Base-by-base conservation (phyloP, 192 early-diverging fungal genomes). In the Coemansia sp. region DNA sequence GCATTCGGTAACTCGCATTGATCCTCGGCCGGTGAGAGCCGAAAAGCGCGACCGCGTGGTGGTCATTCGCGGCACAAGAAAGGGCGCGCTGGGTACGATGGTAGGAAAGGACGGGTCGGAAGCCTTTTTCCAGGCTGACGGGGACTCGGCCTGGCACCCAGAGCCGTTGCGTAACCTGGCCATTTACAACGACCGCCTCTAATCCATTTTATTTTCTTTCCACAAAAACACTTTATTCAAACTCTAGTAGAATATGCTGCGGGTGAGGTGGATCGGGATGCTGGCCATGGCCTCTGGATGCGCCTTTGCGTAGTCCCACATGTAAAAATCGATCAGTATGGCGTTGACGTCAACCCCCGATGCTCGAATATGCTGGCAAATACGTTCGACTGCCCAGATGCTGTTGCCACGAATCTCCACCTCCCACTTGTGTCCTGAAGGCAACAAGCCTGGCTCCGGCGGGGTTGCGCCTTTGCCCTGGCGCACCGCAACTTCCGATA, bases 291-390 rank as follows among this genome's bases (percentile, higher is more conserved):
- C 65, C 5, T 81, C 58, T n/a, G 87, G 60, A 24, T 86, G 69
- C 21, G 86, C 87, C 58, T 91, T 90, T 4, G 93, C 89, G 56
- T 85, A 86, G 66, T 94, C 93, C 93, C 93, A 94, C 48, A 94
- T 81, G 63, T 89, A 94, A 71, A 94, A 94, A 60, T 94, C 93
- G n/a, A 92, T 75, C 41, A 94, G 67, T 15, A 94, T 89, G 1
- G 90, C 87, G 68, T 92, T 94, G 41, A 93, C 74, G 5, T 56
- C 19, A 21, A 22, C 19, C 29, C 70, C 23, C 27, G 54, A 9
- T 56, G 63, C 37, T 4, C 29, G 27, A 58, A 83, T 69, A 21
- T 63, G 56, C 63, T 51, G 59, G 29, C 75, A 56, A 15, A 68
- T 65, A 35, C 66, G 70, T 67, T 94, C 90, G 3, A 94, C 93